Percentiles rank a stretch among this genome's conserved stretches.
Conservation (phyloP, 768 basidiomycete species). For the Pholiota conissans region DNA sequence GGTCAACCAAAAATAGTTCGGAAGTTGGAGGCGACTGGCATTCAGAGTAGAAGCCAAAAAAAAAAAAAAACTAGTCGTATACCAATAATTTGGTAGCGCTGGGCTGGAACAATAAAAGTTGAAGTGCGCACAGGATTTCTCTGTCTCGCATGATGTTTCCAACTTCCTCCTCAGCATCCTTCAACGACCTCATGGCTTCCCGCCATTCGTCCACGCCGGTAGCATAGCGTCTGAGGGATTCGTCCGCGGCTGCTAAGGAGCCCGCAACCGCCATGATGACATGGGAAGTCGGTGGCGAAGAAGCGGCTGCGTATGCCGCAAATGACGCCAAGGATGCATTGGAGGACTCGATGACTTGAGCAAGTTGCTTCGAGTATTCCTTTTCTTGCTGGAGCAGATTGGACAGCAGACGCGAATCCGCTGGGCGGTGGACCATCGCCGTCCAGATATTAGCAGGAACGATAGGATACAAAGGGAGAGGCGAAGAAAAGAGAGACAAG, state of each 20-base stretch:
- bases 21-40: no score
- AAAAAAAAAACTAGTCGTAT: no score
- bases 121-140: slow-evolving; percentile 71
- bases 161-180: slow-evolving; percentile 72
- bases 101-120: background rate
- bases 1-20: no score
- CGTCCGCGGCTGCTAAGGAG: slow-evolving; percentile 62
- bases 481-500: slow-evolving; percentile 3
- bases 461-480: background rate
- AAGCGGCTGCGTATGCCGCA: slow-evolving; percentile 72
- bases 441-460: background rate
- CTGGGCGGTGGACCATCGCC: slow-evolving; percentile 68
- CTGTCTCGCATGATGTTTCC: slow-evolving; percentile 68
- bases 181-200: slow-evolving; percentile 57
- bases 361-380: slow-evolving; percentile 64
- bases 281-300: slow-evolving; percentile 52
- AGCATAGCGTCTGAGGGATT: slow-evolving; percentile 64
- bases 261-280: slow-evolving; percentile 59
- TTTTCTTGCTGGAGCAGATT: slow-evolving; percentile 72
- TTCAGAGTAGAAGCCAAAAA: no score
- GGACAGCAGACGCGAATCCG: slow-evolving; percentile 70
- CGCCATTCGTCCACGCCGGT: slow-evolving; percentile 65
- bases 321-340: slow-evolving; percentile 63
- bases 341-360: slow-evolving; percentile 56
- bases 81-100: no score